These are phyloP conservation scores for Begonia fuchsioides DNA, from an alignment of 306 rosid species.

Conservation along the genomic window DNA sequence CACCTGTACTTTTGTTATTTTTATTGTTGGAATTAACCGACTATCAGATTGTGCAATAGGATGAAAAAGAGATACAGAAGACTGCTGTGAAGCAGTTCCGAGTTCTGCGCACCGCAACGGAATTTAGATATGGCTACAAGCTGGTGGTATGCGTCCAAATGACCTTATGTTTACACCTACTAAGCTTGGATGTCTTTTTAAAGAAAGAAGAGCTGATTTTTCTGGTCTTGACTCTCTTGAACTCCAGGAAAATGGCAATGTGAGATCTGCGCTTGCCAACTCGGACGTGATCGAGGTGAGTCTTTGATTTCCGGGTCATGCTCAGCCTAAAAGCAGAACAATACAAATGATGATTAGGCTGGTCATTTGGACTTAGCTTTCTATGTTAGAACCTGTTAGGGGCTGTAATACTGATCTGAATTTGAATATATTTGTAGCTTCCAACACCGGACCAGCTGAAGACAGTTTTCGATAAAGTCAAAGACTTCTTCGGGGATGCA, in stretches of 20 bases:
- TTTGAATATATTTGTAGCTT: constrained; percentile 37
- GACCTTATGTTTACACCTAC: too few relatives aligned
- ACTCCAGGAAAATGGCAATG: constrained; percentile 58
- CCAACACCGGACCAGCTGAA: constrained; percentile 75
- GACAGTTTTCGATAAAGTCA: constrained; percentile 66
- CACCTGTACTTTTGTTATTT: too few relatives aligned
- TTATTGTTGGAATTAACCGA: too few relatives aligned
- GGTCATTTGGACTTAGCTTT: neutral
- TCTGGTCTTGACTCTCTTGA: neutral
- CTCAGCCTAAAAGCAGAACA: too few relatives aligned
- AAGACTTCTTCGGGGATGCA: constrained; percentile 79
- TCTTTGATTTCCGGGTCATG: neutral
- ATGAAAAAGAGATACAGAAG: constrained; percentile 88
- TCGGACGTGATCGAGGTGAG: constrained; percentile 71
- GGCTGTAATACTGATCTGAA: neutral
- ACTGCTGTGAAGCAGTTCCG: constrained; percentile 71
- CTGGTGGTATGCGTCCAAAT: constrained; percentile 38
- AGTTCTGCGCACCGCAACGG: constrained; percentile 51
- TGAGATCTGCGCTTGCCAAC: constrained; percentile 66
- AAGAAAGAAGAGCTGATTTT: neutral
- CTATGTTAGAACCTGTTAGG: neutral
- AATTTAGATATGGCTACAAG: constrained; percentile 97
- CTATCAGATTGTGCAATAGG: constrained; percentile 30
- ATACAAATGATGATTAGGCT: neutral
- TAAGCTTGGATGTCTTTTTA: neutral